Evolutionary conservation across 352 stramenopile genomes (phyloP), one percentile per base, ranked within the genome.

Genomic region (Pythium brachiatum): DNA sequence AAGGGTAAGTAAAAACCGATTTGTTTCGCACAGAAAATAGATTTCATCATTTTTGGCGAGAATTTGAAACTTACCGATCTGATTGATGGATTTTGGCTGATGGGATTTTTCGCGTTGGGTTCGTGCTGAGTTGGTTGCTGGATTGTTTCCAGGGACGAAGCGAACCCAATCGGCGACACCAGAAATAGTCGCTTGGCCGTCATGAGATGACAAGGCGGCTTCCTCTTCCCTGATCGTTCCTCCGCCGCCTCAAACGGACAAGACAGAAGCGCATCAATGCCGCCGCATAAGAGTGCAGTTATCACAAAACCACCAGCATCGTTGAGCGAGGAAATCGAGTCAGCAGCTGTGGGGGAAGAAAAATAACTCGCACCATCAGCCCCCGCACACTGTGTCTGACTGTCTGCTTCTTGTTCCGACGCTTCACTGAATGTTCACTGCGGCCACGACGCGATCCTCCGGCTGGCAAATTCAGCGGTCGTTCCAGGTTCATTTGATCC

Each of bases 161-260:
- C 41, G 20, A 11, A 6, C n/a, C 3, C 18, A 48, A 8, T 48
- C 23, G 16, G 20, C 39, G 18, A 16, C 39, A 6, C 41, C 41
- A 27, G 6, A 27, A 48, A 48, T 48, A 48, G 41, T 21, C 1
- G 15, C 38, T 8, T 6, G 15, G 12, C 15, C 9, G n/a, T n/a
- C 41, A 48, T 48, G 41, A 48, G 41, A 48, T 48, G 41, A 48
- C 41, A 48, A 48, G n/a, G 8, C 25, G 41, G n/a, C 41, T 27
- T 48, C n/a, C 41, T 18, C 6, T 48, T 48, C 41, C 41, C 1
- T 6, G 41, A 48, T 29, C 5, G 7, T 48, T 48, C 41, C 41
- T n/a, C n/a, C n/a, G n/a, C n/a, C n/a, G n/a, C n/a, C n/a, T 29
- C 20, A 48, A 48, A 48, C 41, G 41, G 41, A 48, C 41, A 48